Evolutionary conservation across 1,284 basidiomycete species (phyloP), one percentile per base, ranked within the genome.

Genomic region (Ustilago vetiveriae): DNA sequence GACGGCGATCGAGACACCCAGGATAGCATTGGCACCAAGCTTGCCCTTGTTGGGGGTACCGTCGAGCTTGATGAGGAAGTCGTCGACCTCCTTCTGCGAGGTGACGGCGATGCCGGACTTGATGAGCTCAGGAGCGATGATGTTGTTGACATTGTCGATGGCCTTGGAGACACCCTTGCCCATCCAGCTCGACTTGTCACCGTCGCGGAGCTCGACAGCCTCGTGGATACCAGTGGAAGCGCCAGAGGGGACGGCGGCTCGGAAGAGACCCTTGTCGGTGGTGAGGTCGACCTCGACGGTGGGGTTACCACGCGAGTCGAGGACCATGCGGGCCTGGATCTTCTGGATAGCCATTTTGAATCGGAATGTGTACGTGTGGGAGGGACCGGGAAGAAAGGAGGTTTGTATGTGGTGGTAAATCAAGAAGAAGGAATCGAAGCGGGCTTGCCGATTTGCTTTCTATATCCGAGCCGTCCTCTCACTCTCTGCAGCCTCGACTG

Each of bases 31-130:
- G 68, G 96, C 96, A 80, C 96, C 96, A 82, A 98, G 90, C 85
- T 96, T 97, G 84, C 93, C 93, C 89, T 99, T 99, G 90, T 99
- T 99, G 75, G 92, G 86, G 59, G 94, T 94, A 62, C 93, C 94
- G 83, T 98, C 95, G 81, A 94, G 89, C 87, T 98, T 95, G 89
- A 98, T 95, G 83, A 99, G 88, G 86, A 98, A 91, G 85, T 97
- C 92, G 83, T 99, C 96, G 79, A 99, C 89, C 79, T 95, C 92
- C 86, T 93, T 94, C 85, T 99, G 96, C 73, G 90, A 85, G 74
- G 92, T 94, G 82, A 96, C 93, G 58, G 88, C 86, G 83, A 98
- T 86, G 68, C 88, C 89, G 56, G 92, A 87, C 83, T 92, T 87
- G 87, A 97, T 89, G 76, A 99, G 87, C 76, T 87, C 91, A 71